Evolutionary conservation across 306 rosid species (phyloP), one percentile per base, ranked within the genome.

Genomic region (Quercus dentata): DNA sequence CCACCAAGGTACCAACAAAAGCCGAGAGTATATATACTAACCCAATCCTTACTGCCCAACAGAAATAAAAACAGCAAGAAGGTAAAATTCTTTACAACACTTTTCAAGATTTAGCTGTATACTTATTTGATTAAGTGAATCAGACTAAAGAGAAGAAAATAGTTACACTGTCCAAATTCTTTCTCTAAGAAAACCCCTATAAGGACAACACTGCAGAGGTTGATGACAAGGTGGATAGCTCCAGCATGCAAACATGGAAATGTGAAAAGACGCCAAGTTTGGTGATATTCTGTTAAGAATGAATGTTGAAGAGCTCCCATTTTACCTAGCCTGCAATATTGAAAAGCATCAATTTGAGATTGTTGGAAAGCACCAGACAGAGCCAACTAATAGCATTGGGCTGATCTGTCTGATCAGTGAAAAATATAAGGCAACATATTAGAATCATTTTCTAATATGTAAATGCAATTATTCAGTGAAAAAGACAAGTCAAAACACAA

Each of bases 231-330:
- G 87, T 92, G 99, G 80, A 95, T 84, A 31, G 78, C 75, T 75
- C 99, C 99, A 69, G 92, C 98, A 8, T 95, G 96, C 78, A 95
- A 80, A 73, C 91, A 80, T 11, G 97, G 95, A 88, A 88, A 95
- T 23, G 96, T 88, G 78, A 92, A 92, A 80, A 95, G 89, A 54
- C 96, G 97, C 99, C 97, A 95, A 6, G 81, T 88, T 75, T 92
- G 91, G 74, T 72, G 94, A 82, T 81, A 41, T 56, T 89, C 89
- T 13, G 78, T 74, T 82, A 92, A 79, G 72, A 85, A 76, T 20
- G 20, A 80, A 35, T 87, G 52, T 71, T 72, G 77, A 85, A 95
- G 92, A 68, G 96, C 97, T 80, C 99, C 99, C 89, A 92, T 85
- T 83, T 92, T 90, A 81, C 86, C 94, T 64, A 95, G 85, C 91